Percentiles rank a stretch among this genome's conserved stretches.
These are phyloP conservation scores for Phytophthora kernoviae DNA, from an alignment of 352 stramenopile species.

Conservation along the genomic window DNA sequence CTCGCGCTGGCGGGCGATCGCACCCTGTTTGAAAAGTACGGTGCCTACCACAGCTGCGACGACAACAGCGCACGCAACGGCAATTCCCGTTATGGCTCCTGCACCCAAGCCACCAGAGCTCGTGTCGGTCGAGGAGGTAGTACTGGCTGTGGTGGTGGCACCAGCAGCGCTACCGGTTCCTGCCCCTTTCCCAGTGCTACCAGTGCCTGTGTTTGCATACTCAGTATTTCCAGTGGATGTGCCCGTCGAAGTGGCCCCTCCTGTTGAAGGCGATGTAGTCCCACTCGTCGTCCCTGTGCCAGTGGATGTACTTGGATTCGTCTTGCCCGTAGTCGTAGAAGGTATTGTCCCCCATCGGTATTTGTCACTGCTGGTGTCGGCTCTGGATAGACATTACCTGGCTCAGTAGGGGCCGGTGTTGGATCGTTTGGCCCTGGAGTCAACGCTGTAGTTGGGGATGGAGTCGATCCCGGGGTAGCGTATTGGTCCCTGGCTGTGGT, in stretches of 20 bases:
- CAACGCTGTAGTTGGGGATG: too few species aligned
- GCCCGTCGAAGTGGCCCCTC: not conserved
- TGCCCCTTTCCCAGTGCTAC: not conserved
- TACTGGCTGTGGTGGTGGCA: conserved; percentile 4
- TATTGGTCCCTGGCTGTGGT: too few species aligned
- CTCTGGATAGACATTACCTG: not conserved
- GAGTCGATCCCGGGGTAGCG: too few species aligned
- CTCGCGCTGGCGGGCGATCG: conserved; percentile 21
- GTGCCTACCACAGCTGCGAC: conserved; percentile 22
- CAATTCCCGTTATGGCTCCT: conserved; percentile 22
- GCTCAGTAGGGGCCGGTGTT: conserved; percentile 6
- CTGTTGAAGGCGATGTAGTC: not conserved
- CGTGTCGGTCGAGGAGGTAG: not conserved
- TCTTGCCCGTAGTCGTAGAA: not conserved
- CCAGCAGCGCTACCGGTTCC: not conserved
- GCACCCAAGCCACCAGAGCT: conserved; percentile 1
- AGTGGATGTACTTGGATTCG: not conserved
- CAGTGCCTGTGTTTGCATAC: not conserved
- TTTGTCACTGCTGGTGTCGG: conserved; percentile 10
- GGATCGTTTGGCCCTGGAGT: too few species aligned
- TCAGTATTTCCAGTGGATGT: not conserved
- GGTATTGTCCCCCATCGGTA: not conserved
- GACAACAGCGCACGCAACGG: conserved; percentile 21
- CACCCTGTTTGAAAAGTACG: conserved; percentile 24
- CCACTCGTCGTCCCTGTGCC: not conserved